These are phyloP conservation scores for Gossypium aridum DNA, from an alignment of 441 rosid species.

Conservation along the genomic window DNA sequence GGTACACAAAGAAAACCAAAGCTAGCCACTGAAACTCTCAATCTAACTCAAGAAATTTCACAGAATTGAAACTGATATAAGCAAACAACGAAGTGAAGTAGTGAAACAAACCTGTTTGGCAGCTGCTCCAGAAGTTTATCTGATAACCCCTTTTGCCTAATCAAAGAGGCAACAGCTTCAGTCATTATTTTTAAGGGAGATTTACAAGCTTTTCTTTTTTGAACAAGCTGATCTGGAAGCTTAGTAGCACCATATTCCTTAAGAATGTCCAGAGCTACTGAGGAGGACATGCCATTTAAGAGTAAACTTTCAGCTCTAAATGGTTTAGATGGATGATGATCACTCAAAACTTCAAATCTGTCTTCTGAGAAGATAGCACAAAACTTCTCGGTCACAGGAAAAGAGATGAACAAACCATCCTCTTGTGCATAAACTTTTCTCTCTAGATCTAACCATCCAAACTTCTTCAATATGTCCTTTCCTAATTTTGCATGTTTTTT, in stretches of 20 bases:
- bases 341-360: constrained; percentile 26
- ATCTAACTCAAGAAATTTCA: not conserved
- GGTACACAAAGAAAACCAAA: not conserved
- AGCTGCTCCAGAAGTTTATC: constrained; percentile 57
- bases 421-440: constrained; percentile 55
- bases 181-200: constrained; percentile 60
- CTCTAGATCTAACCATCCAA: constrained; percentile 82
- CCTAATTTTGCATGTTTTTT: constrained; percentile 65
- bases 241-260: constrained; percentile 52
- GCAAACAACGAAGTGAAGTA: constrained; percentile 13
- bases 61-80: constrained; percentile 4
- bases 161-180: constrained; percentile 47
- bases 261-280: constrained; percentile 50
- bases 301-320: constrained; percentile 24
- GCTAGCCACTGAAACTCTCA: not conserved
- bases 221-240: constrained; percentile 42
- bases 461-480: constrained; percentile 78
- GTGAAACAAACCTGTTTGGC: constrained; percentile 53
- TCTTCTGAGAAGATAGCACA: constrained; percentile 34
- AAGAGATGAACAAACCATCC: constrained; percentile 57
- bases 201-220: constrained; percentile 48
- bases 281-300: constrained; percentile 39
- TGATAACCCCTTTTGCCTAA: constrained; percentile 48
- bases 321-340: constrained; percentile 18
- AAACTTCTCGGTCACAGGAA: constrained; percentile 73